phyloP scores from a whole-genome alignment of 2,329 filamentous ascomycete genomes.

The Parafenestella ontariensis region DNA sequence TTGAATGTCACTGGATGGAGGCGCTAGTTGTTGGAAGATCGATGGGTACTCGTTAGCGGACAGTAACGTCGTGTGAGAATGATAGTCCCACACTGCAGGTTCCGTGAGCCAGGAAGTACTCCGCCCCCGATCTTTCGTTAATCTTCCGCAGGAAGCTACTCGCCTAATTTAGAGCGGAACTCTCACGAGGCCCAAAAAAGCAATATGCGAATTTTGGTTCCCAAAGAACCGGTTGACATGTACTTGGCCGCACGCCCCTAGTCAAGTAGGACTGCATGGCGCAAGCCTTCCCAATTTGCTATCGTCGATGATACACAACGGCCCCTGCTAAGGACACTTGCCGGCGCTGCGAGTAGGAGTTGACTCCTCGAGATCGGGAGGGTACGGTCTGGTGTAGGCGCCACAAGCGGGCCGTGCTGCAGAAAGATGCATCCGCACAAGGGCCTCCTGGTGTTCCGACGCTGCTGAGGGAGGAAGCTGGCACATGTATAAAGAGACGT shows the following conservation, averaged over 20 bases:
- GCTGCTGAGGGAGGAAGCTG: not conserved
- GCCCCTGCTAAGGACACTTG: slow-evolving; percentile 9
- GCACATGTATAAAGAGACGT: slow-evolving; percentile 18
- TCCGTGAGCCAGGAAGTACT: slow-evolving; percentile 3
- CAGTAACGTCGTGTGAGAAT: not conserved
- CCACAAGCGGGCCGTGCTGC: slow-evolving; percentile 24
- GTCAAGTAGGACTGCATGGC: slow-evolving; percentile 10
- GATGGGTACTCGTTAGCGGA: not conserved
- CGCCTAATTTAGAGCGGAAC: slow-evolving; percentile 1
- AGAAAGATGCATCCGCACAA: slow-evolving; percentile 5
- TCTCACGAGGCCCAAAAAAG: slow-evolving; percentile 2
- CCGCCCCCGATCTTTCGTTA: slow-evolving; percentile 4
- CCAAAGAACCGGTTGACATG: slow-evolving; percentile 12
- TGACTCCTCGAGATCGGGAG: slow-evolving; percentile 19
- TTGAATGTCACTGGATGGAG: not conserved
- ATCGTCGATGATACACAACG: slow-evolving; percentile 8
- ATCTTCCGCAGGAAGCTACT: slow-evolving; percentile 8
- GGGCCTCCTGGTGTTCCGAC: slow-evolving; percentile 2
- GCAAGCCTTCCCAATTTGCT: slow-evolving; percentile 4
- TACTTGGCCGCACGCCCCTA: slow-evolving; percentile 6
- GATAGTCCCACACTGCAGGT: slow-evolving; percentile 3
- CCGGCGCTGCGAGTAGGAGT: slow-evolving; percentile 11
- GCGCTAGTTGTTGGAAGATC: not conserved
- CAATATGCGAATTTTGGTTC: slow-evolving; percentile 5
- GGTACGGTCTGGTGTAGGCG: slow-evolving; percentile 17